Evolutionary conservation across 257 asterid genomes (phyloP).

Genomic region (Lavandula angustifolia): DNA sequence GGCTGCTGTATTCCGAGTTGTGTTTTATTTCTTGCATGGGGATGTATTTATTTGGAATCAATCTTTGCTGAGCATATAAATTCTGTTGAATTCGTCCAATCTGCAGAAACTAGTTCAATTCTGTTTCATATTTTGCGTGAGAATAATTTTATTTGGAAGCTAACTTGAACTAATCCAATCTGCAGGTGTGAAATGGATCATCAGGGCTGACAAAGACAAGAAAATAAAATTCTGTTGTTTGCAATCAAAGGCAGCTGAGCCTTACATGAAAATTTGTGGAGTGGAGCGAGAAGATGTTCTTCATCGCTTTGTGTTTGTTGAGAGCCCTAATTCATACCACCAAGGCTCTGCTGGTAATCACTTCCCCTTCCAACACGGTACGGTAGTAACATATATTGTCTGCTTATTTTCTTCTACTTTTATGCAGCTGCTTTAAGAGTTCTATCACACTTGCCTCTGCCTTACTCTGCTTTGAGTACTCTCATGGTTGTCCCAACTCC

Average conservation of each 20-base stretch:
- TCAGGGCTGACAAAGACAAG: slow-evolving; percentile 66
- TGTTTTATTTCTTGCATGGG: neutral
- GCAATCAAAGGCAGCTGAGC: slow-evolving; percentile 92
- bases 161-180: neutral
- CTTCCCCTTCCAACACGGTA: neutral
- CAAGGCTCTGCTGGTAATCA: slow-evolving; percentile 86
- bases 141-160: neutral
- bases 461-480: slow-evolving; percentile 62
- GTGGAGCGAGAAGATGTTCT: slow-evolving; percentile 70
- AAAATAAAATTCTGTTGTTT: slow-evolving; percentile 88
- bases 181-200: slow-evolving; percentile 88
- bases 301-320: slow-evolving; percentile 76
- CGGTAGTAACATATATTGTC: neutral
- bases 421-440: slow-evolving; percentile 85
- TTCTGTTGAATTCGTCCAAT: neutral
- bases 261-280: slow-evolving; percentile 70
- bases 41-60: neutral
- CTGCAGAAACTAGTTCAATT: too few species aligned
- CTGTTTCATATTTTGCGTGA: neutral
- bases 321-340: slow-evolving; percentile 77
- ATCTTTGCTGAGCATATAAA: neutral
- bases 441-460: slow-evolving; percentile 73
- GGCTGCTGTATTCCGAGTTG: too few species aligned
- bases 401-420: slow-evolving; percentile 9
- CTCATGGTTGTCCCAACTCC: slow-evolving; percentile 72